Percentiles rank a stretch among this genome's conserved stretches.
phyloP scores from a whole-genome alignment of 1,284 basidiomycete genomes.

The Cutaneotrichosporon cyanovorans region DNA sequence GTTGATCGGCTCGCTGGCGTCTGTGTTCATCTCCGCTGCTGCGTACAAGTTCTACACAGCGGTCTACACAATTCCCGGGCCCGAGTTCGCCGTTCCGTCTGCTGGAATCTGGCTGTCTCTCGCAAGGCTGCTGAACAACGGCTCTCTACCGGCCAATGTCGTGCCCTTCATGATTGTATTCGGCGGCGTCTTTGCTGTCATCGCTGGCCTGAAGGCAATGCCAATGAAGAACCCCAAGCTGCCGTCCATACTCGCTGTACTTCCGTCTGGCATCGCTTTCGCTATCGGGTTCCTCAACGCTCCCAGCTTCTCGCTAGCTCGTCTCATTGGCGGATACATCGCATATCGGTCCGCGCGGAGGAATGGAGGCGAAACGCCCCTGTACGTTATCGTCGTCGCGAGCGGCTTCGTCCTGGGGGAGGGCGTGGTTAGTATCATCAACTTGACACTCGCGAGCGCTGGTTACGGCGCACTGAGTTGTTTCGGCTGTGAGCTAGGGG shows the following conservation, averaged over 20 bases:
- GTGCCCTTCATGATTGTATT: slow-evolving; percentile 74
- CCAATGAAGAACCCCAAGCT: slow-evolving; percentile 29
- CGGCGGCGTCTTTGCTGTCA: slow-evolving; percentile 59
- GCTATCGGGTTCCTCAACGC: slow-evolving; percentile 80
- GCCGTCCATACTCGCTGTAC: slow-evolving; percentile 54
- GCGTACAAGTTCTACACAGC: slow-evolving; percentile 81
- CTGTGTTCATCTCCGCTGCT: slow-evolving; percentile 78
- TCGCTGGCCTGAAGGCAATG: slow-evolving; percentile 49
- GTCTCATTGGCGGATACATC: slow-evolving; percentile 77
- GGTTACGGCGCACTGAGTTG: slow-evolving; percentile 73
- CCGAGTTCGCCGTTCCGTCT: slow-evolving; percentile 86
- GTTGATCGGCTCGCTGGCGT: slow-evolving; percentile 75
- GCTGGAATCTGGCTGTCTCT: slow-evolving; percentile 76
- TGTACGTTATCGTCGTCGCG: slow-evolving; percentile 72
- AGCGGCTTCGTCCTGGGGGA: slow-evolving; percentile 94
- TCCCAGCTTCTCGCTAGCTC: slow-evolving; percentile 86
- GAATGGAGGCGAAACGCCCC: slow-evolving; percentile 52
- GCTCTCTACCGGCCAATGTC: slow-evolving; percentile 69
- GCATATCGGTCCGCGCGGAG: slow-evolving; percentile 59
- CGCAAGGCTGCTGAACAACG: slow-evolving; percentile 73
- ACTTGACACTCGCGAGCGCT: slow-evolving; percentile 63
- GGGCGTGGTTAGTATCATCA: slow-evolving; percentile 73
- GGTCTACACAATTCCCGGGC: slow-evolving; percentile 68
- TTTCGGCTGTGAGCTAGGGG: slow-evolving; percentile 65
- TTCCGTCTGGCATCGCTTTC: slow-evolving; percentile 84